Conservation (phyloP, 2,329 filamentous ascomycete genomes). For the Didymella sp. region DNA sequence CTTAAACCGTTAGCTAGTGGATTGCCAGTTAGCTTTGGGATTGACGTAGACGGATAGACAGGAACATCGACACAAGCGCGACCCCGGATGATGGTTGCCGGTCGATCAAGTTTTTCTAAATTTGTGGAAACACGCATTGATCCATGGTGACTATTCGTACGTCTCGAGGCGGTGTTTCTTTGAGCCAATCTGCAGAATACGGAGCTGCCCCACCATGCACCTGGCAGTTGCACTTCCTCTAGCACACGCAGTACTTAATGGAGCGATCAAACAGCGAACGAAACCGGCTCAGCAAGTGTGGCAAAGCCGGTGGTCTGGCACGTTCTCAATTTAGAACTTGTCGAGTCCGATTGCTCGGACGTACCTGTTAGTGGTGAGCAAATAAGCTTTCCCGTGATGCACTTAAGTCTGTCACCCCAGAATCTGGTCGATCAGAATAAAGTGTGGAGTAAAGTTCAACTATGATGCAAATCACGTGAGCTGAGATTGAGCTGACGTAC, state of each 20-base stretch:
- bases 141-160: background rate
- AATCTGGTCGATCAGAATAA: conserved; percentile 8
- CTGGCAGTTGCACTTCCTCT: background rate
- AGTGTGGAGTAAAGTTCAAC: background rate
- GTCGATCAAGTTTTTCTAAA: conserved; percentile 2
- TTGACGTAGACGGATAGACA: conserved; percentile 15
- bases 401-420: conserved; percentile 15
- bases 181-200: background rate
- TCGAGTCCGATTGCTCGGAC: background rate
- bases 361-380: conserved; percentile 10
- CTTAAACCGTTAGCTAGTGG: conserved; percentile 10
- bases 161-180: background rate
- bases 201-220: background rate
- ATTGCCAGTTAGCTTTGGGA: conserved; percentile 2
- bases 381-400: conserved; percentile 7
- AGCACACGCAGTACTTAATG: background rate
- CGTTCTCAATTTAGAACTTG: conserved; percentile 5
- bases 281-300: conserved; percentile 4
- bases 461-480: conserved; percentile 18
- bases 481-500: background rate
- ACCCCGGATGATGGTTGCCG: background rate
- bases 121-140: background rate
- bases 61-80: conserved; percentile 10
- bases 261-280: background rate
- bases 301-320: conserved; percentile 9